These are phyloP conservation scores for Gastrolobium bilobum DNA, from an alignment of 306 rosid species.

Conservation along the genomic window DNA sequence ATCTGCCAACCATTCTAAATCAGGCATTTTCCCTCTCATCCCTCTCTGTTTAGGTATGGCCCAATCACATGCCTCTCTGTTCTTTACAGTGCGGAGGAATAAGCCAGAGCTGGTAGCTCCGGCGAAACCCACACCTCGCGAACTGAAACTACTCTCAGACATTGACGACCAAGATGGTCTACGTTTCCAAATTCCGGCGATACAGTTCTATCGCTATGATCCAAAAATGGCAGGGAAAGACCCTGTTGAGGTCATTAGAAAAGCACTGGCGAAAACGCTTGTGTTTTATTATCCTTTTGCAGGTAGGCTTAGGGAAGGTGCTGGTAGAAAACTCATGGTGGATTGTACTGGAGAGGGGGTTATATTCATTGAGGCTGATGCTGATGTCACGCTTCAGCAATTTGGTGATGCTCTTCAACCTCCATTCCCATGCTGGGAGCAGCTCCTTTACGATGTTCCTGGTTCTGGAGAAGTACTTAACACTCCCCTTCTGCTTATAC, in stretches of 20 bases:
- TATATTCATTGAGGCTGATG: slow-evolving; percentile 53
- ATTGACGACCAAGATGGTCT: slow-evolving; percentile 57
- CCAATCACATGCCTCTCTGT: not conserved
- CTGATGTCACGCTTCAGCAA: slow-evolving; percentile 39
- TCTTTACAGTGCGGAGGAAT: slow-evolving; percentile 31
- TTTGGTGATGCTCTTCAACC: slow-evolving; percentile 53
- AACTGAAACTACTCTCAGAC: slow-evolving; percentile 51
- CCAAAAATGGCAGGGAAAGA: slow-evolving; percentile 42
- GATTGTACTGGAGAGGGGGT: slow-evolving; percentile 54
- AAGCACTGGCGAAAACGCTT: slow-evolving; percentile 47
- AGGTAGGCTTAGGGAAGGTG: slow-evolving; percentile 51
- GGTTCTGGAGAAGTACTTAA: slow-evolving; percentile 36
- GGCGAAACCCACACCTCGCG: slow-evolving; percentile 45
- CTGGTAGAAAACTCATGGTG: slow-evolving; percentile 48
- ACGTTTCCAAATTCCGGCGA: slow-evolving; percentile 54
- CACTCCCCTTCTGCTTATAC: slow-evolving; percentile 50
- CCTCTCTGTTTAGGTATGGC: not conserved
- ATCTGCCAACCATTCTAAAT: too few species aligned
- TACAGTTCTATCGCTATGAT: slow-evolving; percentile 45
- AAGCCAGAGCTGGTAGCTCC: slow-evolving; percentile 45
- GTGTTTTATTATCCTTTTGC: slow-evolving; percentile 57
- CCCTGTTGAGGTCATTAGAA: slow-evolving; percentile 46
- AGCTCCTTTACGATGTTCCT: slow-evolving; percentile 54
- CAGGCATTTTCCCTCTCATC: not conserved
- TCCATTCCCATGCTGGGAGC: slow-evolving; percentile 52